Evolutionary conservation across 1,139 yeast genomes (phyloP).

Genomic region (Saccharomyces hybrid): DNA sequence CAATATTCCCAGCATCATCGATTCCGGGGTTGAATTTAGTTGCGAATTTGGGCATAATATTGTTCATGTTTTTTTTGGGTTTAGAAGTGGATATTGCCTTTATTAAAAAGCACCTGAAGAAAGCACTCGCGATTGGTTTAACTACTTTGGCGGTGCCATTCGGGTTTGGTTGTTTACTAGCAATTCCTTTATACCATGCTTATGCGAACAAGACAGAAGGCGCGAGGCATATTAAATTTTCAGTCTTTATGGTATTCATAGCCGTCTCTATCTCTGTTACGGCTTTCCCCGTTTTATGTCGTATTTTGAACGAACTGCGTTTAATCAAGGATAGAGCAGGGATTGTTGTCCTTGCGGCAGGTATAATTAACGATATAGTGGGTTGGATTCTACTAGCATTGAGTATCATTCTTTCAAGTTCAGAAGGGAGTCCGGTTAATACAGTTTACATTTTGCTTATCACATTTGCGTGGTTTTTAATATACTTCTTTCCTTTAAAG

Average conservation of each 20-base stretch:
- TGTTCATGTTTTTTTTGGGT: slow-evolving; percentile 69
- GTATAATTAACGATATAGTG: slow-evolving; percentile 68
- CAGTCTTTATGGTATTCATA: slow-evolving; percentile 69
- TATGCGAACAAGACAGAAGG: slow-evolving; percentile 37
- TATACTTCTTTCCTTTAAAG: slow-evolving; percentile 44
- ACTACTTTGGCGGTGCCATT: slow-evolving; percentile 69
- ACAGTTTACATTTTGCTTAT: slow-evolving; percentile 63
- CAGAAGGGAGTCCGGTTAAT: slow-evolving; percentile 54
- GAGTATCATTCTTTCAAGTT: slow-evolving; percentile 65
- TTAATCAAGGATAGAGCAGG: slow-evolving; percentile 69
- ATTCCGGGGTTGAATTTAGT: slow-evolving; percentile 57
- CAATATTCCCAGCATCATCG: slow-evolving; percentile 56
- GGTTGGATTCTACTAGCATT: slow-evolving; percentile 78
- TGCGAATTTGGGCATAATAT: slow-evolving; percentile 66
- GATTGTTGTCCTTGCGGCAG: slow-evolving; percentile 72
- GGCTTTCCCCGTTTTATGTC: slow-evolving; percentile 76
- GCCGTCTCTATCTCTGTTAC: slow-evolving; percentile 79
- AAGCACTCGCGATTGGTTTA: slow-evolving; percentile 61
- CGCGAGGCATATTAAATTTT: slow-evolving; percentile 42
- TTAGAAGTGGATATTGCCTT: slow-evolving; percentile 66
- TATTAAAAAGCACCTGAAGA: slow-evolving; percentile 49
- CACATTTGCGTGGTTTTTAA: slow-evolving; percentile 58
- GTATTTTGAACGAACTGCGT: slow-evolving; percentile 66
- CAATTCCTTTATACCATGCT: slow-evolving; percentile 56
- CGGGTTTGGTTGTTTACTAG: slow-evolving; percentile 65